A percentile compares a stretch with the other conserved stretches of the same genome.
These are phyloP conservation scores for Globisporangium paroecandrum DNA, from an alignment of 352 stramenopile species.

Conservation along the genomic window DNA sequence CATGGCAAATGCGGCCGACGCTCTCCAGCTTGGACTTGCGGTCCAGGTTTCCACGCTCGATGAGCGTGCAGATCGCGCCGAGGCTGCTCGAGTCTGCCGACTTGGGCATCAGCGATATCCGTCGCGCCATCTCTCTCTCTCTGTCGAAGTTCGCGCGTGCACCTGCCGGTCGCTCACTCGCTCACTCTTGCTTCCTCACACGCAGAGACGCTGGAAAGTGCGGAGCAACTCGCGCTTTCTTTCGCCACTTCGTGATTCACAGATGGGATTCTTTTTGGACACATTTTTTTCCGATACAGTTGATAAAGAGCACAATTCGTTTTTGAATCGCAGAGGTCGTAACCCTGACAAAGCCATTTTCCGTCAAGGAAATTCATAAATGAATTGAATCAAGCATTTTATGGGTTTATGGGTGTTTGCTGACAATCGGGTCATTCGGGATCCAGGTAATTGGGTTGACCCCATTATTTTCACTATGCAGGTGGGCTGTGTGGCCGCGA, in stretches of 20 bases:
- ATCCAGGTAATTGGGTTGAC: no score
- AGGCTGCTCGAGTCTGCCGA: slow-evolving; percentile 36
- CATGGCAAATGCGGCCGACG: slow-evolving; percentile 76
- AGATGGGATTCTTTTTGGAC: neutral
- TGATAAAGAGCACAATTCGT: slow-evolving; percentile 4
- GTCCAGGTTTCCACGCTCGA: slow-evolving; percentile 79
- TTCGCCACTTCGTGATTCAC: neutral
- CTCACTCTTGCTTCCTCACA: neutral
- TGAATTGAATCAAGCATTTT: no score
- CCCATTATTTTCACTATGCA: no score
- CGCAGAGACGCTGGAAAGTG: neutral
- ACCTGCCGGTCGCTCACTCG: neutral
- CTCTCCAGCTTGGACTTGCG: slow-evolving; percentile 88
- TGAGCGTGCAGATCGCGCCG: slow-evolving; percentile 76
- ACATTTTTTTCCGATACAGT: neutral
- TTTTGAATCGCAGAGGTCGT: neutral
- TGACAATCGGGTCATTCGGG: no score
- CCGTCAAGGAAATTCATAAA: no score
- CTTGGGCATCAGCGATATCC: slow-evolving; percentile 20
- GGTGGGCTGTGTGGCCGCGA: neutral
- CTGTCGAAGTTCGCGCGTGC: neutral
- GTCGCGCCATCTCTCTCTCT: slow-evolving; percentile 15
- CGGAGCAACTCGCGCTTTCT: neutral
- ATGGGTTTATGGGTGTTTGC: neutral
- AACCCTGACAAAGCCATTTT: no score